A percentile compares a stretch with the other conserved stretches of the same genome.
phyloP scores from a whole-genome alignment of 768 basidiomycete species.

The Boletus coccyginus region DNA sequence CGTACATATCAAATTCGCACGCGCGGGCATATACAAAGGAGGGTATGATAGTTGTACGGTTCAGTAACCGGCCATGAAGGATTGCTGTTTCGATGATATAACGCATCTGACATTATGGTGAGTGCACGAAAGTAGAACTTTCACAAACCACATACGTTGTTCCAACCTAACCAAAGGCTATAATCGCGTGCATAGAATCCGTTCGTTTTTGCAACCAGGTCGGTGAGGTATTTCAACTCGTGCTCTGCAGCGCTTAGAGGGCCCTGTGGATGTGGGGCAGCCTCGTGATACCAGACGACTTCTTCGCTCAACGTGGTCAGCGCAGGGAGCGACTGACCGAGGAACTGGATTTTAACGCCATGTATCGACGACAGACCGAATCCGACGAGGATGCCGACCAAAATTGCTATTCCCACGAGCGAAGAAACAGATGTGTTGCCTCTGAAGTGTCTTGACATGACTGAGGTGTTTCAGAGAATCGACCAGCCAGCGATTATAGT shows the following conservation, averaged over 20 bases:
- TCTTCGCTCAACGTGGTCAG: conserved; percentile 8
- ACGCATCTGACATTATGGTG: conserved; percentile 35
- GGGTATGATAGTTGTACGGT: conserved; percentile 43
- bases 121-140: not conserved
- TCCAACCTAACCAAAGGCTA: conserved; percentile 49
- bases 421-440: not conserved
- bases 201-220: conserved; percentile 38
- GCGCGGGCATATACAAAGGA: conserved; percentile 47
- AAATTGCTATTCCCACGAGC: conserved; percentile 20
- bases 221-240: conserved; percentile 31
- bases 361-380: conserved; percentile 20
- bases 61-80: conserved; percentile 41
- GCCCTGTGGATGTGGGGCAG: not conserved
- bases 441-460: conserved; percentile 8
- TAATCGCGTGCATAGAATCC: conserved; percentile 47
- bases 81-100: conserved; percentile 48
- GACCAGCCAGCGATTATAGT: not conserved
- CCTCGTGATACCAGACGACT: conserved; percentile 11
- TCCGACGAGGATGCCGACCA: conserved; percentile 29
- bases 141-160: conserved; percentile 34
- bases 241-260: conserved; percentile 7
- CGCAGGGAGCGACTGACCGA: conserved; percentile 14
- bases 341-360: conserved; percentile 14
- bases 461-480: not conserved
- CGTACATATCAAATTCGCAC: conserved; percentile 39